Evolutionary conservation across 2,329 filamentous ascomycete species (phyloP).

Genomic region (Penicillium sp.): DNA sequence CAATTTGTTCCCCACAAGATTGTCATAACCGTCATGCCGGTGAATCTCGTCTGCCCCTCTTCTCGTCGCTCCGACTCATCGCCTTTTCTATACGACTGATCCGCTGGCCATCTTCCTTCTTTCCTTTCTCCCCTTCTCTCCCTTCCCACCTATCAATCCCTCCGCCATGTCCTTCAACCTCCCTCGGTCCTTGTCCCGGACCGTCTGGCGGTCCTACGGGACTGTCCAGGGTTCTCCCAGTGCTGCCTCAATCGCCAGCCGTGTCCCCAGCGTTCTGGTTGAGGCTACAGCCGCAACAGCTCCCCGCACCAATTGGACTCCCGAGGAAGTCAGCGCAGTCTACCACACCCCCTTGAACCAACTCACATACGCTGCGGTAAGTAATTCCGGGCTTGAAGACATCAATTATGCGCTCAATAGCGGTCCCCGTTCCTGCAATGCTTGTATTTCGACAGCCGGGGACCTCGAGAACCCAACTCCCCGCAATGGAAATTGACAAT

Average conservation of each 20-base stretch:
- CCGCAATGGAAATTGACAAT: slow-evolving; percentile 4
- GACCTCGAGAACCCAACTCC: not conserved
- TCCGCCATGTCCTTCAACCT: slow-evolving; percentile 33
- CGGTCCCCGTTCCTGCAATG: not conserved
- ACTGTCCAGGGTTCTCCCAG: slow-evolving; percentile 42
- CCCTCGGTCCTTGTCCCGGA: slow-evolving; percentile 32
- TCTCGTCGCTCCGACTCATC: not conserved
- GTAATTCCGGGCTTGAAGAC: slow-evolving; percentile 4
- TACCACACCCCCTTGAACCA: slow-evolving; percentile 82
- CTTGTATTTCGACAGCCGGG: not conserved
- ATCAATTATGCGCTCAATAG: not conserved
- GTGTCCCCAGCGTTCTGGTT: slow-evolving; percentile 36
- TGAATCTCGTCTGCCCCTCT: slow-evolving; percentile 14
- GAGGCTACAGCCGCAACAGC: slow-evolving; percentile 39
- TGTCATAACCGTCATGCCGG: slow-evolving; percentile 19
- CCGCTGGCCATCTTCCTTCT: not conserved
- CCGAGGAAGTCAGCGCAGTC: slow-evolving; percentile 76
- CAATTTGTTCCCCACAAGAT: slow-evolving; percentile 4
- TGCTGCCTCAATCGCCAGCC: slow-evolving; percentile 33
- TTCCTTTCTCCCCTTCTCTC: not conserved
- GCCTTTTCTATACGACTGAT: not conserved
- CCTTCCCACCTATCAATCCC: not conserved
- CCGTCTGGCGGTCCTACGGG: slow-evolving; percentile 39
- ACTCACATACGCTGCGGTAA: slow-evolving; percentile 71
- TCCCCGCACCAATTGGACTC: slow-evolving; percentile 75